These are phyloP conservation scores for Albugo candida DNA, from an alignment of 352 stramenopile species.

Conservation along the genomic window DNA sequence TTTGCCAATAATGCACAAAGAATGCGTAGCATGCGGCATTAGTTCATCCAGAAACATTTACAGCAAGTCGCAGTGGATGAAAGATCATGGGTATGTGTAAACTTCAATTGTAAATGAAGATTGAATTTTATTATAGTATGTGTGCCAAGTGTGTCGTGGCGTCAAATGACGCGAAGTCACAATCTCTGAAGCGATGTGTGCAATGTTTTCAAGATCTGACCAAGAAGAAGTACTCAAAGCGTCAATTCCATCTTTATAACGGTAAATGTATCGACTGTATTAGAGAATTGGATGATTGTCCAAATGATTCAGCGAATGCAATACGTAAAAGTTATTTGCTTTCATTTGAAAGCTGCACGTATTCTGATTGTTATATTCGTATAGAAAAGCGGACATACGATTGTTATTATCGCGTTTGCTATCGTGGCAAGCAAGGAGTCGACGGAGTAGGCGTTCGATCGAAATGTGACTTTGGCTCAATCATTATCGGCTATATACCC, in stretches of 20 bases:
- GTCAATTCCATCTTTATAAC: constrained; percentile 34
- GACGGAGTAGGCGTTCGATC: constrained; percentile 32
- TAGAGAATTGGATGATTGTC: constrained; percentile 16
- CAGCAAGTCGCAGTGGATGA: constrained; percentile 14
- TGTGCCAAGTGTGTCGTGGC: constrained; percentile 21
- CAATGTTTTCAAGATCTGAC: constrained; percentile 57
- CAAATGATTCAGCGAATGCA: constrained; percentile 9
- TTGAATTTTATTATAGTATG: constrained; percentile 18
- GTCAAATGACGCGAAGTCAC: constrained; percentile 5
- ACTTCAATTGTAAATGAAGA: background rate
- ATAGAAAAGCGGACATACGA: constrained; percentile 43
- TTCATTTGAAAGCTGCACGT: background rate
- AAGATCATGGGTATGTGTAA: constrained; percentile 21
- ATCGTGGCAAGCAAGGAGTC: constrained; percentile 33
- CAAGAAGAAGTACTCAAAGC: constrained; percentile 46
- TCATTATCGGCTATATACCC: constrained; percentile 33
- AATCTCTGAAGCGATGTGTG: constrained; percentile 35
- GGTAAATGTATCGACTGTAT: constrained; percentile 45
- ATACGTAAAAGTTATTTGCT: constrained; percentile 8
- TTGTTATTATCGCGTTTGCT: constrained; percentile 38
- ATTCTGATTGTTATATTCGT: background rate
- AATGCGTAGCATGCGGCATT: constrained; percentile 14
- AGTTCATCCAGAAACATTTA: too few species aligned
- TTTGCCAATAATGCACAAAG: too few species aligned
- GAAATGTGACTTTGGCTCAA: constrained; percentile 49